Conservation (phyloP, 257 asterid genomes). For the Solanum habrochaites region DNA sequence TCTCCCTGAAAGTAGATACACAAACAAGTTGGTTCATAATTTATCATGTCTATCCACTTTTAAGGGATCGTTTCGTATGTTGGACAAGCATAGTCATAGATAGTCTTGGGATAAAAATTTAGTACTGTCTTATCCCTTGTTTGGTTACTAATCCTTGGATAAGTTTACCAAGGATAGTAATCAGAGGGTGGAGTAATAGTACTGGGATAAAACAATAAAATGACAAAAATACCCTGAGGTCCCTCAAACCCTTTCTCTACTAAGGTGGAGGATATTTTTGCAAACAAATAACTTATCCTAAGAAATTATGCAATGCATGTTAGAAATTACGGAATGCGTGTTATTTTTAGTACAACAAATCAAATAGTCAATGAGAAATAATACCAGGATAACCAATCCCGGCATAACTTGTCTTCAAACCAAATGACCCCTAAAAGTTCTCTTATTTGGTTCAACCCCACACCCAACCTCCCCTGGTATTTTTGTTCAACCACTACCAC, state of each 20-base stretch:
- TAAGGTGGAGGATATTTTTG: background rate
- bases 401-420: background rate
- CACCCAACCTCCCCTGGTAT: background rate
- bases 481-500: background rate
- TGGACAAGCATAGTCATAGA: background rate
- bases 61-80: background rate
- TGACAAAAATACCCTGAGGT: background rate
- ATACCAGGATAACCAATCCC: background rate
- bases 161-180: background rate
- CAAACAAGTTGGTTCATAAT: background rate
- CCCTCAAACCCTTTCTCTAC: background rate
- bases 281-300: background rate
- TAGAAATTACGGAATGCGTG: background rate
- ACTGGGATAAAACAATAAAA: background rate
- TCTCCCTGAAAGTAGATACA: constrained; percentile 41
- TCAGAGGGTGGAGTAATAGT: background rate
- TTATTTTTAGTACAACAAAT: background rate
- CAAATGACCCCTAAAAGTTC: background rate
- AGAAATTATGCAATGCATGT: background rate
- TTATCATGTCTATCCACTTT: background rate
- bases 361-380: background rate
- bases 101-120: background rate
- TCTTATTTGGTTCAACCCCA: background rate
- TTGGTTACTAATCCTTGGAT: background rate
- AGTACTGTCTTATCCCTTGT: background rate